Percentiles rank a stretch among this genome's conserved stretches.
phyloP scores from a whole-genome alignment of 1,284 basidiomycete species.

The Cerrena zonata region DNA sequence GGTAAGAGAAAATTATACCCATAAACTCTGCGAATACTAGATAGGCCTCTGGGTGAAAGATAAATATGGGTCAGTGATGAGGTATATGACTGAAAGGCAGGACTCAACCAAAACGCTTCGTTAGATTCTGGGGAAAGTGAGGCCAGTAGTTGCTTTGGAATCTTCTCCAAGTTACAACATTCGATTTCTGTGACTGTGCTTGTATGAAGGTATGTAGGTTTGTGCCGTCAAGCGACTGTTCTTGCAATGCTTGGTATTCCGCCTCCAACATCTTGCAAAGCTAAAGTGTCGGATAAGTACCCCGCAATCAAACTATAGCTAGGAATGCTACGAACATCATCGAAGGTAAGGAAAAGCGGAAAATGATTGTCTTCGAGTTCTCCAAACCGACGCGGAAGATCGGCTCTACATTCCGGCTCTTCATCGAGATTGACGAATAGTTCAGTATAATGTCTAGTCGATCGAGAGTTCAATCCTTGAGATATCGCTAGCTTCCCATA shows the following conservation, averaged over 20 bases:
- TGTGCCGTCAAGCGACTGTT: background rate
- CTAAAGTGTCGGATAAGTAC: too few relatives aligned
- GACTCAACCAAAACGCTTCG: slow-evolving; percentile 38
- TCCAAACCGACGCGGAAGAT: slow-evolving; percentile 48
- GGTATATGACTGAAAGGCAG: background rate
- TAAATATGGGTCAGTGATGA: background rate
- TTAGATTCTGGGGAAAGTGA: slow-evolving; percentile 42
- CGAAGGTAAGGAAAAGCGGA: slow-evolving; percentile 58
- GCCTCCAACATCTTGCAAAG: slow-evolving; percentile 17
- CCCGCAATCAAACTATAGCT: too few relatives aligned
- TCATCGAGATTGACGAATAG: too few relatives aligned
- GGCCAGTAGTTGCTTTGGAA: slow-evolving; percentile 51
- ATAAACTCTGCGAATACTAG: slow-evolving; percentile 58
- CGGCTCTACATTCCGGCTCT: too few relatives aligned
- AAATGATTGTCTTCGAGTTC: slow-evolving; percentile 52
- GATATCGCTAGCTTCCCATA: slow-evolving; percentile 50
- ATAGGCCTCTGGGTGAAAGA: slow-evolving; percentile 39
- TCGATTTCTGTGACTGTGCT: too few relatives aligned
- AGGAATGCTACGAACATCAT: slow-evolving; percentile 35
- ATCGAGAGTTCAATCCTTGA: slow-evolving; percentile 36
- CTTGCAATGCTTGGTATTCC: too few relatives aligned
- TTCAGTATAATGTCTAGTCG: slow-evolving; percentile 33
- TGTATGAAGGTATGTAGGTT: background rate
- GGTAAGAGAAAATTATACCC: slow-evolving; percentile 30
- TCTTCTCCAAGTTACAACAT: slow-evolving; percentile 36